Percentiles rank a stretch among this genome's conserved stretches.
phyloP scores from a whole-genome alignment of 1,284 basidiomycete species.

The Ganoderma leucocontextum region DNA sequence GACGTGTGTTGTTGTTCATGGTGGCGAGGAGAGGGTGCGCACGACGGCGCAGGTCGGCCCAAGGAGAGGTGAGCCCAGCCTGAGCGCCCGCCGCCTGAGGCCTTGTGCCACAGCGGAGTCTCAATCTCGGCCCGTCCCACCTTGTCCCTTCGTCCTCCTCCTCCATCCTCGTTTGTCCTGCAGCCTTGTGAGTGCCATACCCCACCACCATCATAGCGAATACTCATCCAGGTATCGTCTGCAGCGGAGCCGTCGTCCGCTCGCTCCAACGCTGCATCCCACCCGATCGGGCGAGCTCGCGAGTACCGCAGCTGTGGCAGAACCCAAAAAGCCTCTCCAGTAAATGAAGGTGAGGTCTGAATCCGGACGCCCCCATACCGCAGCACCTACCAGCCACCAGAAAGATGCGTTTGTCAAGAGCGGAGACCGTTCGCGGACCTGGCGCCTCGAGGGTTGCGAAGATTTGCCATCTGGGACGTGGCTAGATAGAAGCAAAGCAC shows the following conservation, averaged over 20 bases:
- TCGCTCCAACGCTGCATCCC: background rate
- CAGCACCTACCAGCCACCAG: background rate
- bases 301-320: background rate
- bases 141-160: constrained; percentile 7
- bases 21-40: constrained; percentile 39
- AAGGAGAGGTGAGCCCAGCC: constrained; percentile 24
- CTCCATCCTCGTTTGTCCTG: background rate
- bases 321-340: background rate
- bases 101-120: constrained; percentile 34
- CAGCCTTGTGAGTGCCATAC: background rate
- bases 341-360: background rate
- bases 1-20: constrained; percentile 67
- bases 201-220: background rate
- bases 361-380: background rate
- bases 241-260: background rate
- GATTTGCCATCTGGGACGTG: background rate
- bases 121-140: constrained; percentile 21
- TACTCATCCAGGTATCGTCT: background rate
- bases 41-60: constrained; percentile 30
- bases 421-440: background rate
- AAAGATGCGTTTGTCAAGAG: background rate
- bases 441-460: background rate
- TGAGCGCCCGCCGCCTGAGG: constrained; percentile 23
- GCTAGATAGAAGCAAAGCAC: background rate
- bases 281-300: background rate